Base-by-base conservation (phyloP, 129 eudicot genomes). In the Saussurea involucrata region DNA sequence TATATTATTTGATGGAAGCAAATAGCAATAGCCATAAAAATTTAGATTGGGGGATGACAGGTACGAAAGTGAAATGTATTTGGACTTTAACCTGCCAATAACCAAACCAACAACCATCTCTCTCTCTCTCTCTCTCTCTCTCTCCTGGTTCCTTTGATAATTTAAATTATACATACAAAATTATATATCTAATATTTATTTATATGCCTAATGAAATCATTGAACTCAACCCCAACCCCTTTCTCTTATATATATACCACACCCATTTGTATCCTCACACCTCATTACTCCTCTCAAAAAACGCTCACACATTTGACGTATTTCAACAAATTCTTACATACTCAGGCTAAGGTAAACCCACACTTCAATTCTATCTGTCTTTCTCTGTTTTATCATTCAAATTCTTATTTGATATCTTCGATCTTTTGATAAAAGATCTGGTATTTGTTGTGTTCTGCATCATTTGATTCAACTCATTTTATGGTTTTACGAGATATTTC, bases 281-380 rank as follows among this genome's bases (percentile, higher is more conserved):
- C 72, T 60, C 82, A 69, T 34, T 58, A 25, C 57, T 74, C 69
- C 17, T 18, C 66, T 76, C 31, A 20, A 25, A 29, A n/a, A 60
- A 78, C 33, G 27, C 69, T 61, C 71, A 70, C 77, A 11, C 65
- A 63, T 78, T 71, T 71, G 77, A 78, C 82, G 76, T 78, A 34
- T 78, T 78, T 78, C 82, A 78, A 78, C 82, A 27, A 71, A 70
- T 63, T 78, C 82, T 78, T 44, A 71, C 81, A 77, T 68, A 29
- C 82, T 61, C 44, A 70, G 63, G n/a, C n/a, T n/a, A n/a, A n/a
- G n/a, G 76, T 76, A 76, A 68, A 77, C 58, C 34, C 57, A 53
- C 67, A 22, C 64, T 15, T 63, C 29, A 32, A 10, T 46, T 13
- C 15, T 3, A 21, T 20, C 33, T 76, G 1, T 76, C 10, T 76